Evolutionary conservation across 257 asterid genomes (phyloP).

Genomic region (Galeopsis tetrahit): DNA sequence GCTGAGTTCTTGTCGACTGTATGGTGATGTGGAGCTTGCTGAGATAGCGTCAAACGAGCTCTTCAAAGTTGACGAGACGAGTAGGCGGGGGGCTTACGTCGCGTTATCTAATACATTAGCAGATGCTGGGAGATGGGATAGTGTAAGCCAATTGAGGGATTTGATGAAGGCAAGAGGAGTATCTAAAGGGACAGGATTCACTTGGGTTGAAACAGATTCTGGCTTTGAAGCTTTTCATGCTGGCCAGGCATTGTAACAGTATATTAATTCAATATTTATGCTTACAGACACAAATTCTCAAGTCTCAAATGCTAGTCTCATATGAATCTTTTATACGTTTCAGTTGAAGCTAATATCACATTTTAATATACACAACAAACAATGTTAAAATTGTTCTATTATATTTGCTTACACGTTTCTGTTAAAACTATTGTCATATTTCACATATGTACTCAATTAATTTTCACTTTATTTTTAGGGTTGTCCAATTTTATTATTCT

Average conservation of each 20-base stretch:
- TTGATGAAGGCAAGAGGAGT: conserved; percentile 84
- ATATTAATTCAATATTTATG: too few relatives aligned
- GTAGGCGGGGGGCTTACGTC: conserved; percentile 82
- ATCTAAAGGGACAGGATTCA: conserved; percentile 82
- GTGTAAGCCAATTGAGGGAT: conserved; percentile 77
- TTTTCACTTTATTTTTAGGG: too few relatives aligned
- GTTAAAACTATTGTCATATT: too few relatives aligned
- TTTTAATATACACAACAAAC: too few relatives aligned
- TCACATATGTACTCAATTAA: too few relatives aligned
- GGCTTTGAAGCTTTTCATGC: conserved; percentile 74
- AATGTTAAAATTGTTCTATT: too few relatives aligned
- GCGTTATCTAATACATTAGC: conserved; percentile 82
- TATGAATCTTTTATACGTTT: too few relatives aligned
- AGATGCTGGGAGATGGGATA: conserved; percentile 89
- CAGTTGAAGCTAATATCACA: too few relatives aligned
- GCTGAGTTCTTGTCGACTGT: conserved; percentile 76
- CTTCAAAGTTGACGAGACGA: conserved; percentile 47
- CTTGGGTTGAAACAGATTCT: conserved; percentile 75
- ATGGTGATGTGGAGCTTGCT: conserved; percentile 86
- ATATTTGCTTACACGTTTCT: too few relatives aligned
- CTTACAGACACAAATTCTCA: too few relatives aligned
- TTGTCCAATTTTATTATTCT: too few relatives aligned
- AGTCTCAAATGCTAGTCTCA: too few relatives aligned
- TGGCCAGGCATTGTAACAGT: conserved; percentile 41
- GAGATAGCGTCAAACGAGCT: conserved; percentile 81